Percentiles rank a stretch among this genome's conserved stretches.
These are phyloP conservation scores for Lippia alba DNA, from an alignment of 305 asterid species.

Conservation along the genomic window DNA sequence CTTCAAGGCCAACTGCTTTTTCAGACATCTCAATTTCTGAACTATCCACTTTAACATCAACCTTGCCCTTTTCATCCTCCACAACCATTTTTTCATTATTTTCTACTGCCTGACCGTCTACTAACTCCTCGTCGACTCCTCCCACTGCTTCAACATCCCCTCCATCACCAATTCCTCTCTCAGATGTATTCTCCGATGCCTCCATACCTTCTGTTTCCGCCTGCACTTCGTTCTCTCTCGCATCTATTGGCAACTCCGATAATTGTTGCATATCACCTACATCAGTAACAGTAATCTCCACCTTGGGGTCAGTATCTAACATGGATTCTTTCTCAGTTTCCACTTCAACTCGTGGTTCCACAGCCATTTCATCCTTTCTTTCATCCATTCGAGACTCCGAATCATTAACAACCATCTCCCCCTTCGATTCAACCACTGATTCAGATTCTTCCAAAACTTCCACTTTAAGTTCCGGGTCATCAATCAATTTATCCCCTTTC, in stretches of 20 bases:
- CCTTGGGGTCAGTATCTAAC: slow-evolving; percentile 28
- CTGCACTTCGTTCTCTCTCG: slow-evolving; percentile 29
- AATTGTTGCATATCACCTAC: slow-evolving; percentile 25
- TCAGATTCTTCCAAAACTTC: slow-evolving; percentile 31
- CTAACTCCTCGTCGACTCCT: slow-evolving; percentile 27
- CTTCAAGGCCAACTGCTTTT: slow-evolving; percentile 34
- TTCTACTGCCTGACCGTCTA: slow-evolving; percentile 32
- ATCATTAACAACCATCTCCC: slow-evolving; percentile 32
- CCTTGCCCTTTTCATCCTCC: slow-evolving; percentile 37
- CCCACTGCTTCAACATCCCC: slow-evolving; percentile 35
- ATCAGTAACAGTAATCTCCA: slow-evolving; percentile 36
- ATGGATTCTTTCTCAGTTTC: slow-evolving; percentile 18
- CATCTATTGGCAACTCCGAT: slow-evolving; percentile 31
- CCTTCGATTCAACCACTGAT: slow-evolving; percentile 24
- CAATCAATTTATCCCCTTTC: slow-evolving; percentile 28
- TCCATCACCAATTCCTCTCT: slow-evolving; percentile 25
- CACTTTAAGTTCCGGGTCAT: slow-evolving; percentile 11
- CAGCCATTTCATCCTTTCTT: slow-evolving; percentile 25
- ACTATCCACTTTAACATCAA: slow-evolving; percentile 33
- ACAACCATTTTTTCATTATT: slow-evolving; percentile 25
- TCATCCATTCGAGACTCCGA: slow-evolving; percentile 30
- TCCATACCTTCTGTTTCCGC: slow-evolving; percentile 31
- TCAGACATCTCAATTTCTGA: slow-evolving; percentile 38
- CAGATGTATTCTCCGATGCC: slow-evolving; percentile 30
- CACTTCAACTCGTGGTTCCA: slow-evolving; percentile 18